A percentile compares a stretch with the other conserved stretches of the same genome.
Conservation (phyloP, 192 early-diverging fungal species). For the Podochytrium sp. region DNA sequence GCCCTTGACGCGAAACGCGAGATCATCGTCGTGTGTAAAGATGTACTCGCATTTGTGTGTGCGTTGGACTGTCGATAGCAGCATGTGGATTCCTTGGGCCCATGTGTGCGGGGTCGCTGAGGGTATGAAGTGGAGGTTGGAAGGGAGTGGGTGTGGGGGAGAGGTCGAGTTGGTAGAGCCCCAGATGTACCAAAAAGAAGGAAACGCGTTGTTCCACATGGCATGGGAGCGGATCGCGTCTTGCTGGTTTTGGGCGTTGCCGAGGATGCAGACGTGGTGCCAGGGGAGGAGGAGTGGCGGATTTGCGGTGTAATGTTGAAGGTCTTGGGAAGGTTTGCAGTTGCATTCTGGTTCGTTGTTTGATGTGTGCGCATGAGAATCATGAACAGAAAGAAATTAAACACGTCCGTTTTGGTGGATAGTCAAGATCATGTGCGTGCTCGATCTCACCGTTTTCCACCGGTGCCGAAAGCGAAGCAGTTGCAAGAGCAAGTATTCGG, state of each 20-base stretch:
- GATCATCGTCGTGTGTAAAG: conserved; percentile 43
- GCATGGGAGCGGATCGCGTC: conserved; percentile 32
- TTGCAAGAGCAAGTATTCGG: too few species aligned
- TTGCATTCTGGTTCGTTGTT: neutral
- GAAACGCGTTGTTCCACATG: conserved; percentile 36
- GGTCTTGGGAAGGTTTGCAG: neutral
- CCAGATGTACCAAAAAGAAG: conserved; percentile 39
- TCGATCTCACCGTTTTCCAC: too few species aligned
- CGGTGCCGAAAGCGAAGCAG: too few species aligned
- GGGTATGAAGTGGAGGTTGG: neutral
- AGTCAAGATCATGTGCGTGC: too few species aligned
- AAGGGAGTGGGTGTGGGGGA: neutral
- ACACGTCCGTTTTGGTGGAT: too few species aligned
- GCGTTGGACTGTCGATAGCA: neutral
- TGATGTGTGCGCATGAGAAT: too few species aligned
- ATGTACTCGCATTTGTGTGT: conserved; percentile 34
- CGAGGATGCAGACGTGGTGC: conserved; percentile 37
- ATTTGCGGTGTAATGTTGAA: too few species aligned
- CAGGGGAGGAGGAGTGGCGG: neutral
- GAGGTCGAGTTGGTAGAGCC: neutral
- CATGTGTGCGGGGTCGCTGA: conserved; percentile 15
- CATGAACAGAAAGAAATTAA: too few species aligned
- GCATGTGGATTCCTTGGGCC: conserved; percentile 29
- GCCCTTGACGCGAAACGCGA: neutral
- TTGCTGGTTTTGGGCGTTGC: conserved; percentile 23